These are phyloP conservation scores for Talaromyces pinophilus DNA, from an alignment of 2,329 filamentous ascomycete genomes.

Conservation along the genomic window DNA sequence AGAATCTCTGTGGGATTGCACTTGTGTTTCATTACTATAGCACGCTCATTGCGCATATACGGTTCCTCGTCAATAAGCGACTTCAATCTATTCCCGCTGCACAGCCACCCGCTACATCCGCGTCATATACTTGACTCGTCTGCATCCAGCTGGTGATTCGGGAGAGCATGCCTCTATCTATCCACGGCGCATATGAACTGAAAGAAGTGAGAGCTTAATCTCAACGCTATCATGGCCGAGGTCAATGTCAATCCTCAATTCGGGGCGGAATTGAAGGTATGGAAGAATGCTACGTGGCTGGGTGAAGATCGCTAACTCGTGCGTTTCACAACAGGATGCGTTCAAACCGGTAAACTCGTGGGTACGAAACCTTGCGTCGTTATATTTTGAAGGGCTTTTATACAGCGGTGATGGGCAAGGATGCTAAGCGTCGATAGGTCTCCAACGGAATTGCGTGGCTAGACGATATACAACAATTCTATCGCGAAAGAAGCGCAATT, in stretches of 20 bases:
- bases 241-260: constrained; percentile 82
- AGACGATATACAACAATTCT: constrained; percentile 95
- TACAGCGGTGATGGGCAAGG: not conserved
- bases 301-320: not conserved
- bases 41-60: not conserved
- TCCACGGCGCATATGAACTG: constrained; percentile 21
- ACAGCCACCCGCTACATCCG: constrained; percentile 16
- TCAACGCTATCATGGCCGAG: constrained; percentile 66
- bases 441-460: constrained; percentile 88
- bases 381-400: not conserved
- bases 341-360: constrained; percentile 94
- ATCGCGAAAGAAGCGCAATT: constrained; percentile 88
- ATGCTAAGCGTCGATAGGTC: constrained; percentile 52
- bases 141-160: not conserved
- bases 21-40: not conserved
- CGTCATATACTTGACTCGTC: constrained; percentile 4
- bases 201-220: constrained; percentile 15
- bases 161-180: constrained; percentile 17
- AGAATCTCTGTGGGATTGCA: not conserved
- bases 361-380: constrained; percentile 52
- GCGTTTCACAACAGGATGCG: constrained; percentile 68
- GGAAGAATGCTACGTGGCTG: constrained; percentile 9
- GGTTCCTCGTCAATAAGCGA: not conserved
- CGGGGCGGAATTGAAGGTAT: constrained; percentile 89
- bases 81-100: not conserved